Base-by-base conservation (phyloP, 441 rosid genomes). In the Pelargonium cotyledonis region DNA sequence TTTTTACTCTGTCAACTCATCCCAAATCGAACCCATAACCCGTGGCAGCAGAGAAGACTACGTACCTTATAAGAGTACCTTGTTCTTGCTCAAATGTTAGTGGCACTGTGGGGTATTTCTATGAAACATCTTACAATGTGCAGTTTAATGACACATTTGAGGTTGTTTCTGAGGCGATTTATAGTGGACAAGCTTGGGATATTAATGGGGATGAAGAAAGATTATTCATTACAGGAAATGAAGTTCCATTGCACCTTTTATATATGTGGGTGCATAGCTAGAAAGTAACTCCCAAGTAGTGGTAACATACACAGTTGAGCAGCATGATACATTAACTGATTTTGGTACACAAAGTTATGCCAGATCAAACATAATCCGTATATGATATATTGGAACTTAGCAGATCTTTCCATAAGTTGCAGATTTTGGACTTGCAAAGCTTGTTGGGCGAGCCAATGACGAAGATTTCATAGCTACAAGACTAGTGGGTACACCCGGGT, bases 401-500 rank as follows among this genome's bases (percentile, higher is more conserved):
- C 26, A 35, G 4, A 35, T 35, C 40, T 64, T 66, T 51, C 21
- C 23, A 53, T 29, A 84, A 89, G 90, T 86, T 72, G 90, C 83
- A 46, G 91, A 88, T 75, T 86, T 88, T 49, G 91, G 94, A 67
- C 75, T 86, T 76, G 89, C 80, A 43, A 86, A 84, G 83, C 87
- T 88, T 69, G 87, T 85, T 38, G 84, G 86, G 65, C 70, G 86
- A 79, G 78, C 75, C 55, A 81, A 69, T 63, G 83, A 85, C 5
- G 88, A 86, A 14, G 89, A 86, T 9, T 71, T 79, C 44, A 75
- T 88, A 66, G 91, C 91, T 40, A 88, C 91, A 0, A 70, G 77
- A 53, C 77, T 88, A 8, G 91, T 88, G 6, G 91, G 94, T 44
- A 86, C 88, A 23, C 94, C 91, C 8, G 89, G 91, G 70, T 88